phyloP scores from a whole-genome alignment of 163 green algal genomes.

The Smithsoniella earleae region DNA sequence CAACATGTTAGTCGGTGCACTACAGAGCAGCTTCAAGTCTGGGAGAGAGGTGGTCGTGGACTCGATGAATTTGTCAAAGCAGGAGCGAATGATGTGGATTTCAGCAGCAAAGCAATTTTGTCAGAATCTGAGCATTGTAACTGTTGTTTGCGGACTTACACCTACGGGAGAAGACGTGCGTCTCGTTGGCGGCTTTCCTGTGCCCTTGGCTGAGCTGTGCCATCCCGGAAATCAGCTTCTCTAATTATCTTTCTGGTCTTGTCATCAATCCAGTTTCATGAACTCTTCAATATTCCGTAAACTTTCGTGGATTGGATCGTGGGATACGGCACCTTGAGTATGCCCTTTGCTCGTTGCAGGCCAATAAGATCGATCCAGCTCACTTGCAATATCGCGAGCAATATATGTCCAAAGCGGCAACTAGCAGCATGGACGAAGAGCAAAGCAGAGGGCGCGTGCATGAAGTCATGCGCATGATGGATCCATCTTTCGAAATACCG shows the following conservation, averaged over 20 bases:
- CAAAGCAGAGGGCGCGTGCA: neutral
- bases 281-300: too few relatives aligned
- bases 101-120: constrained; percentile 2
- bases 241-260: too few relatives aligned
- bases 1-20: neutral
- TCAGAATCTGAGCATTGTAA: constrained; percentile 6
- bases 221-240: too few relatives aligned
- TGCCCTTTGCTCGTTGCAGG: neutral
- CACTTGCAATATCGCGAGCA: constrained; percentile 18
- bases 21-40: constrained; percentile 18
- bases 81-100: constrained; percentile 22
- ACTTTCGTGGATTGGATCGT: too few relatives aligned
- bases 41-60: constrained; percentile 9
- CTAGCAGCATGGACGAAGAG: constrained; percentile 8
- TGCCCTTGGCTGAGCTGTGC: too few relatives aligned
- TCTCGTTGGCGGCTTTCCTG: too few relatives aligned
- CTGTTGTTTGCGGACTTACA: constrained; percentile 13
- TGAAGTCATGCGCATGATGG: constrained; percentile 28
- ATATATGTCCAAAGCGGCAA: constrained; percentile 25
- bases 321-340: neutral
- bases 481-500: constrained; percentile 3
- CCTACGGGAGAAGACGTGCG: constrained; percentile 22
- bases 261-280: too few relatives aligned
- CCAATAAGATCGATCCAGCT: constrained; percentile 1
- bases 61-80: constrained; percentile 14